Base-by-base conservation (phyloP, 2,329 filamentous ascomycete genomes). In the Aureobasidium sp. region DNA sequence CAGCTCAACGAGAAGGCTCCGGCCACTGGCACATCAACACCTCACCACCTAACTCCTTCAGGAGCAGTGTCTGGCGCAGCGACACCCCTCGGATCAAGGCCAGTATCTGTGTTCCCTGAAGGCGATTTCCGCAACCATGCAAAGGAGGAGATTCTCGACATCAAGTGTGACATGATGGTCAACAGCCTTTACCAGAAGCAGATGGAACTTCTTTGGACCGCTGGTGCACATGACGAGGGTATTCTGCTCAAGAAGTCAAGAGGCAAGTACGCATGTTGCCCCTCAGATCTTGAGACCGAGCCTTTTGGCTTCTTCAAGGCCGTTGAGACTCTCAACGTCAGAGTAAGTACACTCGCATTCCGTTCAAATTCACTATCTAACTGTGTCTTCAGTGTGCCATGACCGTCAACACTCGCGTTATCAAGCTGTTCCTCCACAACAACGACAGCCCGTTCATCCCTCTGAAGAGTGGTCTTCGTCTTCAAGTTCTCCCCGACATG, bases 341-440 rank as follows among this genome's bases (percentile, higher is more conserved):
- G 76, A 69, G 82, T 83, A 75, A 65, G 77, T 72, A 16, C 9
- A n/a, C 1, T 29, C 21, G 9, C 21, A 44, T 21, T 21, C 21
- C 21, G 21, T 21, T 21, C 21, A 21, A 21, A 21, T 21, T 21
- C 21, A 21, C 21, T 21, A 21, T 21, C 39, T 59, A 15, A 59
- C 39, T 47, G 32, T n/a, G 25, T 63, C 65, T 50, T 70, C 63
- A 86, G 82, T 84, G 81, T 67, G 85, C 85, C 55, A 86, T 88
- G 81, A 89, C 86, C 3, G 78, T 88, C 65, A 86, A 83, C 69
- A 88, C 85, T 3, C 78, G 80, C 63, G 81, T 87, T 44, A 85
- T 88, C 67, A 81, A 83, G 65, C 77, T 85, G 32, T 80, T 88
- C 64, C 74, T 87, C 7, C 74, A 79, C 62, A 73, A 77, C 53